A percentile compares a stretch with the other conserved stretches of the same genome.
phyloP scores from a whole-genome alignment of 176 grass and related monocot species.

The Juncus inflexus region DNA sequence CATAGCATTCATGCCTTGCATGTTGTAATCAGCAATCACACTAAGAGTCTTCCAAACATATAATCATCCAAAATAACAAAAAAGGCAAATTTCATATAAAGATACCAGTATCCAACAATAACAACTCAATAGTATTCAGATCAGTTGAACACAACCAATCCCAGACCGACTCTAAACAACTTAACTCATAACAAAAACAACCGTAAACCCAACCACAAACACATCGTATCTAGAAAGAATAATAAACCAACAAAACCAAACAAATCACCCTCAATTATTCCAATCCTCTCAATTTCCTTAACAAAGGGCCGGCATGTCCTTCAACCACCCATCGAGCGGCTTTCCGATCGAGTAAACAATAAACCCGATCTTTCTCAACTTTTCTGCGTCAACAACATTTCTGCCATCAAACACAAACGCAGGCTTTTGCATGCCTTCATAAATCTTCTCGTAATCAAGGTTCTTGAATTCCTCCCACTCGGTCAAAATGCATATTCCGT shows the following conservation, averaged over 20 bases:
- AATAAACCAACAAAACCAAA: constrained; percentile 30
- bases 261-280: constrained; percentile 16
- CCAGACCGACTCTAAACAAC: background rate
- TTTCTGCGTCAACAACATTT: constrained; percentile 59
- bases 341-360: constrained; percentile 91
- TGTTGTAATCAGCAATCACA: no score
- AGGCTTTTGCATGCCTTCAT: constrained; percentile 81
- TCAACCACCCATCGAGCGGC: constrained; percentile 75
- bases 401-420: constrained; percentile 76
- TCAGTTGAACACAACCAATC: background rate
- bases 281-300: constrained; percentile 26
- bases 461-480: constrained; percentile 91
- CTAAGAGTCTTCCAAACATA: no score
- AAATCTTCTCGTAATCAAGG: constrained; percentile 79
- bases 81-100: no score
- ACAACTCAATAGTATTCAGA: background rate
- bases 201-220: constrained; percentile 7
- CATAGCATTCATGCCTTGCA: no score
- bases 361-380: constrained; percentile 94
- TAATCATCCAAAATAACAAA: no score
- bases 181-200: no score
- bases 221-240: constrained; percentile 58
- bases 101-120: no score
- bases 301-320: constrained; percentile 80
- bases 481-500: constrained; percentile 79